Percentiles rank a stretch among this genome's conserved stretches.
phyloP scores from a whole-genome alignment of 148 eudicot genomes.

The Spergularia marina region DNA sequence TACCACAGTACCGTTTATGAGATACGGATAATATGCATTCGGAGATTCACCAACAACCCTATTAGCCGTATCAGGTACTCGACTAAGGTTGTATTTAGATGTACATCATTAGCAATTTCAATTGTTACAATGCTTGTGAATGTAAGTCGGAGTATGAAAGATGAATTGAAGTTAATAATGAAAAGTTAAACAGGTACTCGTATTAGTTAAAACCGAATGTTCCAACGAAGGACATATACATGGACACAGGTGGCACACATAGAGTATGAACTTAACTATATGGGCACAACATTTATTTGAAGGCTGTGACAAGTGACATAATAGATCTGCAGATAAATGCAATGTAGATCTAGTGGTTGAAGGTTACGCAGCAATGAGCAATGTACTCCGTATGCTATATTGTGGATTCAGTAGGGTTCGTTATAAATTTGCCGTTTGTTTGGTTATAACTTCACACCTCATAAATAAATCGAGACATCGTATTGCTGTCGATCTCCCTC shows the following conservation, averaged over 20 bases:
- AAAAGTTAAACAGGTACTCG: not conserved
- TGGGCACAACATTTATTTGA: slow-evolving; percentile 7
- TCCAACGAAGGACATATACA: not conserved
- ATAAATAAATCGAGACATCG: not conserved
- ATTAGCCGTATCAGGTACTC: too few species aligned
- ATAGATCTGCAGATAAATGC: not conserved
- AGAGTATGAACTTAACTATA: not conserved
- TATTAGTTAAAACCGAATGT: too few species aligned
- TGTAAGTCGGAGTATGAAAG: too few species aligned
- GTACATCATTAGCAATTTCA: not conserved
- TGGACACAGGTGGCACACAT: not conserved
- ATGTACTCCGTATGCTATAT: not conserved
- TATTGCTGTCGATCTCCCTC: not conserved
- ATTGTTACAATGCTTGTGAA: too few species aligned
- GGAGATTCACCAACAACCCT: too few species aligned
- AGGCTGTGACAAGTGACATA: not conserved
- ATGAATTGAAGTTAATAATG: not conserved
- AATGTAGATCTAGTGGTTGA: slow-evolving; percentile 7
- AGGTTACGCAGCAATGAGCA: not conserved
- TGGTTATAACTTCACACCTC: not conserved
- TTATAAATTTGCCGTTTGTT: not conserved
- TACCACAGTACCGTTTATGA: not conserved
- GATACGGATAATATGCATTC: not conserved
- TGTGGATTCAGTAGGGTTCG: not conserved
- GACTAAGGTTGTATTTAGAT: too few species aligned